Base-by-base conservation (phyloP, 2,329 filamentous ascomycete genomes). In the Phyllosticta citribraziliensis region DNA sequence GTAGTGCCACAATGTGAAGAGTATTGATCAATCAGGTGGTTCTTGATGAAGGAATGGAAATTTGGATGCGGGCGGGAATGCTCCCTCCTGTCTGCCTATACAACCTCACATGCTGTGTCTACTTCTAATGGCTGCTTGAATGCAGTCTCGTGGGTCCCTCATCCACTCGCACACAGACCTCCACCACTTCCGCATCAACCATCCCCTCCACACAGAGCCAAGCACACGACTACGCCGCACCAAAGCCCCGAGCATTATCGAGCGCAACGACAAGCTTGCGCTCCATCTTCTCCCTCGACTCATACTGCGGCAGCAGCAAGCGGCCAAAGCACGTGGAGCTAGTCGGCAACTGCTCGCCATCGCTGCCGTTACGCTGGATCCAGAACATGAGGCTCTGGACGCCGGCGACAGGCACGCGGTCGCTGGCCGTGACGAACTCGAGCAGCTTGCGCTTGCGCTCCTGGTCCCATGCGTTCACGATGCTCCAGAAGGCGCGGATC, bases 311-410 rank as follows among this genome's bases (percentile, higher is more conserved):
- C 64, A 99, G 73, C 65, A 96, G 76, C 54, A 99, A 75, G 55
- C 89, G 92, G 1, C 93, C 91, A 75, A 96, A 97, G 74, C 94
- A 99, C 0, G 94, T 99, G 69, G 91, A 88, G 64, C 90, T 93
- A 5, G 88, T 96, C 3, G 94, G 94, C 67, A 99, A 69, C 72
- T 66, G 77, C 64, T 78, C 73, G 66, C 81, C 80, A 63, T 82
- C 87, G 60, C 85, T 80, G 17, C 89, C 85, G 69, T 91, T 91
- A 68, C 83, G 85, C 73, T 93, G 88, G 52, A 99, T 82, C 14
- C 89, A 84, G 73, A 97, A 97, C 68, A 88, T 86, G 55, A 97
- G 78, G 67, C 88, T 91, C 64, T 84, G 82, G 69, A 92, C 85
- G 2, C 94, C 94, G 20, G 89, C 91, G 0, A 96, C 89, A 0